Percentiles rank a stretch among this genome's conserved stretches.
Evolutionary conservation across 2,329 filamentous ascomycete genomes (phyloP).

Genomic region (Diaporthe vaccinii): DNA sequence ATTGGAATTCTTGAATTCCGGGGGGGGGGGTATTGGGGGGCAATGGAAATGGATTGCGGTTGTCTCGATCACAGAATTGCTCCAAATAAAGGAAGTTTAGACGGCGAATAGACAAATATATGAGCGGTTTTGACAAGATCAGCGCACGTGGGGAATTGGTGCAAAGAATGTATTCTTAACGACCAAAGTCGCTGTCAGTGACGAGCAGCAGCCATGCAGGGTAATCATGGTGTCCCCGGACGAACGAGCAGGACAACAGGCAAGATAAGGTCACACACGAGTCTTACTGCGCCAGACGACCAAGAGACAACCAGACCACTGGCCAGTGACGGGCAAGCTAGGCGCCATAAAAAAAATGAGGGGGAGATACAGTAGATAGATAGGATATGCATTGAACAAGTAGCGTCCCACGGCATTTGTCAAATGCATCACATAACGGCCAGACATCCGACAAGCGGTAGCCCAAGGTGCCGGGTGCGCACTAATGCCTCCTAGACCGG

Average conservation of each 20-base stretch:
- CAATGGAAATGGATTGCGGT: not conserved
- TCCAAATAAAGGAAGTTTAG: not conserved
- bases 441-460: conserved; percentile 33
- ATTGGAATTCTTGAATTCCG: not conserved
- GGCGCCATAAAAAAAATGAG: conserved; percentile 5
- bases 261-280: conserved; percentile 36
- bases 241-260: conserved; percentile 1
- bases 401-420: conserved; percentile 27
- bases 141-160: not conserved
- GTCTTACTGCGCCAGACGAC: conserved; percentile 3
- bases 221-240: conserved; percentile 25
- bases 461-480: conserved; percentile 13
- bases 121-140: not conserved
- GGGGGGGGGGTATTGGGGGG: no score
- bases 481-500: conserved; percentile 25
- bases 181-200: conserved; percentile 19
- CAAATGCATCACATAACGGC: conserved; percentile 37
- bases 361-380: conserved; percentile 20
- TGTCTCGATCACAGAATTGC: not conserved
- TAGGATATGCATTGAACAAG: not conserved
- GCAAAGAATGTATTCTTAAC: not conserved
- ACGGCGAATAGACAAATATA: not conserved
- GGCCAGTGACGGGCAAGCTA: conserved; percentile 19
- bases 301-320: not conserved
- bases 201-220: conserved; percentile 27